phyloP scores from a whole-genome alignment of 345 rosid genomes.

The Geranium rotundifolium region DNA sequence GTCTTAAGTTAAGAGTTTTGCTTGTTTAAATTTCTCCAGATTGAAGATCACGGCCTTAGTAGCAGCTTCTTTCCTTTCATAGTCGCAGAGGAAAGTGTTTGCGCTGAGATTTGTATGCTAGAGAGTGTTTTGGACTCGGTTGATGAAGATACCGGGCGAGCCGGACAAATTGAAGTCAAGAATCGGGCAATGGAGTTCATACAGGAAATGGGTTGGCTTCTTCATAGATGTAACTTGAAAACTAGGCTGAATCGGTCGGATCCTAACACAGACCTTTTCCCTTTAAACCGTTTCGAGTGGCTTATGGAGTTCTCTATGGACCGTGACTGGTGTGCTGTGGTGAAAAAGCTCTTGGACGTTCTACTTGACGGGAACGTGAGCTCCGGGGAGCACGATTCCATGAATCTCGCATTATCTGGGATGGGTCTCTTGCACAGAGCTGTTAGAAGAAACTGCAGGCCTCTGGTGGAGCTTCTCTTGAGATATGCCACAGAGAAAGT shows the following conservation, averaged over 20 bases:
- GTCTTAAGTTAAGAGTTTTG: too few relatives aligned
- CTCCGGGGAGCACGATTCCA: constrained; percentile 42
- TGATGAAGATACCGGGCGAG: constrained; percentile 25
- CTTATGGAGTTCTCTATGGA: constrained; percentile 92
- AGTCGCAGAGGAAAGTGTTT: constrained; percentile 73
- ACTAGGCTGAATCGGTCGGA: constrained; percentile 49
- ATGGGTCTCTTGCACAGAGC: constrained; percentile 91
- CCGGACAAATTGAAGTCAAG: constrained; percentile 31
- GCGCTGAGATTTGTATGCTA: constrained; percentile 76
- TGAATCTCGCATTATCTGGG: constrained; percentile 44
- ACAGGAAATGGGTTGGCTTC: constrained; percentile 96
- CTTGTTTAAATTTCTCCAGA: constrained; percentile 36
- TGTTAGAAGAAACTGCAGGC: constrained; percentile 74
- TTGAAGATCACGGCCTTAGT: constrained; percentile 80
- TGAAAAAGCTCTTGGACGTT: constrained; percentile 67
- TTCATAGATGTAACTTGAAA: constrained; percentile 64
- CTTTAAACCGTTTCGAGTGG: constrained; percentile 72
- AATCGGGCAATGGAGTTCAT: constrained; percentile 81
- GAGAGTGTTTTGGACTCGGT: constrained; percentile 57
- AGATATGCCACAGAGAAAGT: constrained; percentile 44
- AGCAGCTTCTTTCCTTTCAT: constrained; percentile 94
- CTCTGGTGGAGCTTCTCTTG: constrained; percentile 73
- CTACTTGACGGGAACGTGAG: constrained; percentile 59
- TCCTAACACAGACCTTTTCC: constrained; percentile 51
- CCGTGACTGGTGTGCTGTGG: constrained; percentile 92